These are phyloP conservation scores for Nosema bombycis DNA, from an alignment of 371 early-diverging fungal species.

Conservation along the genomic window DNA sequence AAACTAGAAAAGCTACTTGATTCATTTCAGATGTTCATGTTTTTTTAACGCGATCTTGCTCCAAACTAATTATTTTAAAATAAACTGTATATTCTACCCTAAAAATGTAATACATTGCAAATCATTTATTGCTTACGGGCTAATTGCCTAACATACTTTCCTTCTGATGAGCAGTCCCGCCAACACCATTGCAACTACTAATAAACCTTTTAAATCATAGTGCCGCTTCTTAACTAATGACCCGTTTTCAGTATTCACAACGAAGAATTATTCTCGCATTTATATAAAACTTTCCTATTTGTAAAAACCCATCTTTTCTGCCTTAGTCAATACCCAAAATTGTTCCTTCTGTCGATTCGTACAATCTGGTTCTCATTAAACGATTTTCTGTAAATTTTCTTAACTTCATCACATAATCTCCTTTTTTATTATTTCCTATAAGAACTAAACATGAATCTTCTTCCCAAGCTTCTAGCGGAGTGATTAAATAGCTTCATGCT, in stretches of 20 bases:
- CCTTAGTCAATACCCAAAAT: conserved; percentile 4
- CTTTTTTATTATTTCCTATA: conserved; percentile 17
- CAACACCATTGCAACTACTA: neutral
- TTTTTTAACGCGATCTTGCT: too few relatives aligned
- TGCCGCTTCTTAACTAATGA: conserved; percentile 23
- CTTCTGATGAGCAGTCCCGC: conserved; percentile 10
- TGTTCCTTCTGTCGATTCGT: conserved; percentile 11
- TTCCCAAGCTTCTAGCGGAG: neutral
- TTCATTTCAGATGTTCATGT: too few relatives aligned
- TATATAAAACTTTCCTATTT: conserved; percentile 15
- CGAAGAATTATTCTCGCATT: neutral
- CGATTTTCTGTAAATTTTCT: neutral
- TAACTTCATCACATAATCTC: conserved; percentile 23
- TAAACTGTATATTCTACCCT: too few relatives aligned
- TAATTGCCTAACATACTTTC: neutral
- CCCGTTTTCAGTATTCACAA: conserved; percentile 6
- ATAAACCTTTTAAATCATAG: conserved; percentile 22
- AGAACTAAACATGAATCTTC: conserved; percentile 8
- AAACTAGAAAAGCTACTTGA: too few relatives aligned
- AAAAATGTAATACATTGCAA: too few relatives aligned
- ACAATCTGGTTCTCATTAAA: conserved; percentile 11
- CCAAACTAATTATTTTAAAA: too few relatives aligned
- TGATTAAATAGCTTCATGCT: neutral
- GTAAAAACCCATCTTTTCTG: too few relatives aligned
- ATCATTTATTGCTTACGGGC: neutral